Base-by-base conservation (phyloP, 225 moss, liverwort and hornwort genomes). In the Polytrichum formosum region DNA sequence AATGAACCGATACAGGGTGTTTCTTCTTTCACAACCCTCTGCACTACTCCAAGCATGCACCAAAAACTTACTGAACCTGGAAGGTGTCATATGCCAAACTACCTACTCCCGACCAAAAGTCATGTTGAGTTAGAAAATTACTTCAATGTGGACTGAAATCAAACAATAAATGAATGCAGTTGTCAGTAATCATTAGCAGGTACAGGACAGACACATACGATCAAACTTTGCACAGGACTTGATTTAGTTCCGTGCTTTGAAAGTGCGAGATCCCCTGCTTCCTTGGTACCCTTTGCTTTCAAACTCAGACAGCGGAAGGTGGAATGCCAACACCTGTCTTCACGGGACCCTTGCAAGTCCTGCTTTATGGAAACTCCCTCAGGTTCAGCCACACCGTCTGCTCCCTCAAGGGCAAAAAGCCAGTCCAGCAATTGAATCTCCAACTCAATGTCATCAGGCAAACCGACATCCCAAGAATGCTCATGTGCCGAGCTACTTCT, bases 371-470 rank as follows among this genome's bases (percentile, higher is more conserved):
- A 67, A 68, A 28, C 60, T 65, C 67, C 68, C 18, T 77, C 81
- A 65, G 59, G 68, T 69, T 90, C 90, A 70, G 78, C 77, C 58
- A 88, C 77, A 73, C 77, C 83, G 60, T 92, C 94, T 71, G 86
- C 80, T 33, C 90, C 94, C 83, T 98, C 98, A 23, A 98, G 81
- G 61, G 91, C 98, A 78, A 98, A 98, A 28, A 98, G 88, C 98
- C 98, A 98, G 79, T 98, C 98, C 74, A 90, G 87, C 27, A 98
- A 87, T 81, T 98, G 92, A 56, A 98, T 77, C 78, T 98, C 94
- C 72, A 98, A 65, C 64, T 98, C 91, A 69, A 98, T 86, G 58
- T 94, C 86, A 72, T 91, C 91, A 19, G 94, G 98, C 58, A 88
- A 79, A 59, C 90, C 91, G 69, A 86, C 85, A 80, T 98, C 97